phyloP scores from a whole-genome alignment of 768 basidiomycete genomes.

The Suillus brevipes region DNA sequence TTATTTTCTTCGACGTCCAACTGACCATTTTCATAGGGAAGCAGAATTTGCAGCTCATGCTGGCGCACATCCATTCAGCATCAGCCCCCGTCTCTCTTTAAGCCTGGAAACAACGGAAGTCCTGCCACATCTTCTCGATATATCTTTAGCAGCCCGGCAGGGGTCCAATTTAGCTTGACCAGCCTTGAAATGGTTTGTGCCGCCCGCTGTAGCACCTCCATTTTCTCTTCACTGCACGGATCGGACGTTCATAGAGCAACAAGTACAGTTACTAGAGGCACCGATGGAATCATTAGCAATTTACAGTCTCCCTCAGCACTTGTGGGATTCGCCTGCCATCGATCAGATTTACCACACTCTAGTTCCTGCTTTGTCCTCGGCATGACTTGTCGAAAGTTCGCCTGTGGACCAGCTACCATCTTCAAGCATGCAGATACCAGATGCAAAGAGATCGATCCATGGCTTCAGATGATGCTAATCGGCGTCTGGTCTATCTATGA shows the following conservation, averaged over 20 bases:
- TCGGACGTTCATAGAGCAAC: conserved; percentile 76
- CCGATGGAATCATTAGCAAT: conserved; percentile 75
- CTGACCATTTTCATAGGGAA: not conserved
- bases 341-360: conserved; percentile 46
- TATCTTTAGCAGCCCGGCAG: conserved; percentile 62
- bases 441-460: conserved; percentile 90
- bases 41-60: conserved; percentile 2
- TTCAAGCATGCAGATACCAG: conserved; percentile 89
- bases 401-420: conserved; percentile 72
- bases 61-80: not conserved
- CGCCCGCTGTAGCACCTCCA: conserved; percentile 83
- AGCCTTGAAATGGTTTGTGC: conserved; percentile 81
- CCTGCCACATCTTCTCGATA: conserved; percentile 57
- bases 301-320: conserved; percentile 76
- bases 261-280: conserved; percentile 59
- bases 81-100: conserved; percentile 15
- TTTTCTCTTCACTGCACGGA: conserved; percentile 72
- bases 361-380: conserved; percentile 60
- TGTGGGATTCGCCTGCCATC: conserved; percentile 58
- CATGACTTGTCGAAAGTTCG: conserved; percentile 69
- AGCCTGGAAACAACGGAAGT: conserved; percentile 38
- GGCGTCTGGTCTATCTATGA: too few species aligned
- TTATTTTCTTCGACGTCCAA: not conserved
- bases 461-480: too few species aligned
- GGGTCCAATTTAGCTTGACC: conserved; percentile 81